Evolutionary conservation across 352 stramenopile genomes (phyloP), one percentile per base, ranked within the genome.

Genomic region (Globisporangium apiculatum): DNA sequence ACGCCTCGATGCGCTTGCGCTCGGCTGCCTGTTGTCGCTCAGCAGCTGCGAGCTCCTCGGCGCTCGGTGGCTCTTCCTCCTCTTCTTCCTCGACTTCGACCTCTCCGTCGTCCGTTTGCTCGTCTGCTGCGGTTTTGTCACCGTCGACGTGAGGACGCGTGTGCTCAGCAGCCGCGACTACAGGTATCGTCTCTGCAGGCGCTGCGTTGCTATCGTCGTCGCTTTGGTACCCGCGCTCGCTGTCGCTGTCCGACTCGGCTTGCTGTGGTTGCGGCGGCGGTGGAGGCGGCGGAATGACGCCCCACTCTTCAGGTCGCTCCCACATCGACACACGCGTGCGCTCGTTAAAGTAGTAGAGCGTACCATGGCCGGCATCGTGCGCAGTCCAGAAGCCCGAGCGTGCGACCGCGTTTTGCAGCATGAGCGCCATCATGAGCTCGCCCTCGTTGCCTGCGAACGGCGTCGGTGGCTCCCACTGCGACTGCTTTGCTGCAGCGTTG

Each of bases 341-440:
- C 5, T 76, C 59, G 49, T 94, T 87, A 55, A 91, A 91, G 59
- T 91, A 94, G 54, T 91, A 94, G 24, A 91, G 58, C 46, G 80
- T 86, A 2, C 76, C 83, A 38, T 87, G 80, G 31, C 79, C 81
- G 0, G 82, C 64, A 47, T 89, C 79, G 51, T 91, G 81, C 11
- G 77, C 83, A 7, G 69, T 87, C 83, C 83, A 94, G n/a, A 54
- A 52, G 11, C 75, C 77, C 0, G 76, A 91, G 54, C 72, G 76
- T 55, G 74, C 83, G 14, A 91, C 63, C 0, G 81, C 79, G 36
- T 84, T 68, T 58, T 87, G 67, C 55, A 94, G 66, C 81, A 94
- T 94, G 24, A 90, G 72, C 68, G 81, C 75, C 83, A 91, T 94
- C 81, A 92, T 89, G 58, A 89, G 82, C 54, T 83, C 74, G 40